Conservation (phyloP, 768 basidiomycete genomes). For the Sistotremastrum suecicum region DNA sequence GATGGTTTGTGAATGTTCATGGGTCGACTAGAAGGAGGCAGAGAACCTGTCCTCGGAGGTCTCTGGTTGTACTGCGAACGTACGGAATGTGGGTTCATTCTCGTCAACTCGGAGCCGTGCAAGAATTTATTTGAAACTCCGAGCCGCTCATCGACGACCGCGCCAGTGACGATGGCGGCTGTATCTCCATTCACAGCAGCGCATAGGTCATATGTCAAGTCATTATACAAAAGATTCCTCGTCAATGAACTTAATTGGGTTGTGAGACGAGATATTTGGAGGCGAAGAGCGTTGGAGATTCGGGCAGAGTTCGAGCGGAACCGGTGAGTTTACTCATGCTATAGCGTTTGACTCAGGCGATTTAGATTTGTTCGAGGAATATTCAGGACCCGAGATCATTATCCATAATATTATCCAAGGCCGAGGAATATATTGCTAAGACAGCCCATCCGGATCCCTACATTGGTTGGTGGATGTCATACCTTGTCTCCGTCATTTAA, state of each 20-base stretch:
- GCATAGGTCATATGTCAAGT: slow-evolving; percentile 79
- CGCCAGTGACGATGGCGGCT: slow-evolving; percentile 26
- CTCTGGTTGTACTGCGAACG: slow-evolving; percentile 65
- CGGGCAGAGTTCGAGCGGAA: slow-evolving; percentile 89
- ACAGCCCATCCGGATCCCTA: slow-evolving; percentile 85
- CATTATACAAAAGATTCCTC: slow-evolving; percentile 77
- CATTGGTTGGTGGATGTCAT: slow-evolving; percentile 49
- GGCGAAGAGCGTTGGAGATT: slow-evolving; percentile 70
- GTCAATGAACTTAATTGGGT: slow-evolving; percentile 87
- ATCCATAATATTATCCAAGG: slow-evolving; percentile 60
- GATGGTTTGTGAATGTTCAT: slow-evolving; percentile 20
- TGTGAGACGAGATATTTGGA: slow-evolving; percentile 75
- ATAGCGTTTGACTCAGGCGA: slow-evolving; percentile 7
- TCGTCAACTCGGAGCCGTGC: background rate
- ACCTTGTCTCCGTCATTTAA: background rate
- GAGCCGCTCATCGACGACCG: background rate
- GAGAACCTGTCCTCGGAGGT: slow-evolving; percentile 52
- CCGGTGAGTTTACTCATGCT: slow-evolving; percentile 37
- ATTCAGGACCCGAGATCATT: slow-evolving; percentile 76
- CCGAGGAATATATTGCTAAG: slow-evolving; percentile 57
- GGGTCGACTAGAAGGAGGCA: slow-evolving; percentile 28
- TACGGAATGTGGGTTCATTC: slow-evolving; percentile 70
- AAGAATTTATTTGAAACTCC: slow-evolving; percentile 7
- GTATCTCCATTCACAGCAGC: slow-evolving; percentile 52
- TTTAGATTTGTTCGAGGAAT: slow-evolving; percentile 31